phyloP scores from a whole-genome alignment of 108 stramenopile species.

The Nitzschia putrida region DNA sequence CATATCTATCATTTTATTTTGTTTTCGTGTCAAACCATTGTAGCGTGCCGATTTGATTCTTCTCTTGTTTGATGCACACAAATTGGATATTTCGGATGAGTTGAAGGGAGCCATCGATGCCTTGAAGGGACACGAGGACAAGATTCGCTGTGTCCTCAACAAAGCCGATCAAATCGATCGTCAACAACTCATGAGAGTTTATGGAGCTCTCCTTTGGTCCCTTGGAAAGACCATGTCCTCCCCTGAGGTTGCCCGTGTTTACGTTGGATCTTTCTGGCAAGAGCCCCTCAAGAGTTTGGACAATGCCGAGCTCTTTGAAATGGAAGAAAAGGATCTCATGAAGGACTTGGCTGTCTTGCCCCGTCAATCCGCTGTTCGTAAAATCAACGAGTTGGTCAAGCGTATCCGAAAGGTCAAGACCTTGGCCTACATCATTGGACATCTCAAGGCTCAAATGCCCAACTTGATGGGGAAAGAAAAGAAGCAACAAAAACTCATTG shows the following conservation, averaged over 20 bases:
- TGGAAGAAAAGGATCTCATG: slow-evolving; percentile 94
- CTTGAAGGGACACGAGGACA: slow-evolving; percentile 97
- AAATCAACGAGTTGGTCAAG: slow-evolving; percentile 98
- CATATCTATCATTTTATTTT: too few species aligned
- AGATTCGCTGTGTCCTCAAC: slow-evolving; percentile 98
- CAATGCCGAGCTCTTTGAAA: slow-evolving; percentile 85
- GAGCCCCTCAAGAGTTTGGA: slow-evolving; percentile 80
- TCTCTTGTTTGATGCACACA: slow-evolving; percentile 99
- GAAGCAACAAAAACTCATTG: slow-evolving; percentile 94
- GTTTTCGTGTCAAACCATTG: background rate
- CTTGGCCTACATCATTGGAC: slow-evolving; percentile 82
- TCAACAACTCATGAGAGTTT: slow-evolving; percentile 98
- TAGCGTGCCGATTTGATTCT: slow-evolving; percentile 91
- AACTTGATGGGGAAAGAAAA: slow-evolving; percentile 94
- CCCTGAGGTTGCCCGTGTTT: slow-evolving; percentile 97
- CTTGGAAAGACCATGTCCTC: slow-evolving; percentile 94
- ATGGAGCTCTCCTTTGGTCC: slow-evolving; percentile 97
- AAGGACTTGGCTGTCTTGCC: slow-evolving; percentile 92
- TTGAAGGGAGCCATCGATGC: slow-evolving; percentile 94
- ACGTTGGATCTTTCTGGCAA: slow-evolving; percentile 94
- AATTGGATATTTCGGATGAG: slow-evolving; percentile 99
- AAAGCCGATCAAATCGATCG: slow-evolving; percentile 98
- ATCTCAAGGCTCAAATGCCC: slow-evolving; percentile 97
- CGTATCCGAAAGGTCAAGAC: slow-evolving; percentile 95
- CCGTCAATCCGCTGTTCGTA: slow-evolving; percentile 93